phyloP scores from a whole-genome alignment of 768 basidiomycete species.

The Hypsizygus marmoreus region DNA sequence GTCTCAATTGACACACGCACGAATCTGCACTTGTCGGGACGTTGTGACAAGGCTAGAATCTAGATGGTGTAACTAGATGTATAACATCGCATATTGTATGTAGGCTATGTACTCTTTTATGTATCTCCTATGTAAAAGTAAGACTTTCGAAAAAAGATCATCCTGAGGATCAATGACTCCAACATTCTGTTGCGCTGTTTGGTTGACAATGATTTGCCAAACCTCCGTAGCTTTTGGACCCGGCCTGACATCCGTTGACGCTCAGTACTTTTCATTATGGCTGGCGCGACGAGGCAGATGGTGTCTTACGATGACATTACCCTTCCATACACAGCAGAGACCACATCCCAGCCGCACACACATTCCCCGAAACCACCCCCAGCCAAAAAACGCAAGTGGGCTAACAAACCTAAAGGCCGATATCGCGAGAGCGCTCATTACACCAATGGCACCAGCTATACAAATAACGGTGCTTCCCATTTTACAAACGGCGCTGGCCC shows the following conservation, averaged over 20 bases:
- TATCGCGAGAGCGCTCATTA: slow-evolving; percentile 36
- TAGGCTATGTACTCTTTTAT: neutral
- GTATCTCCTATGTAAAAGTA: too few species aligned
- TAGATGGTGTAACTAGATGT: neutral
- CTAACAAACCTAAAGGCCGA: slow-evolving; percentile 33
- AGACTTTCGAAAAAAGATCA: too few species aligned
- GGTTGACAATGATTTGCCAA: too few species aligned
- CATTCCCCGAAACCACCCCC: slow-evolving; percentile 33
- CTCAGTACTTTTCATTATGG: slow-evolving; percentile 5
- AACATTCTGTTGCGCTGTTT: too few species aligned
- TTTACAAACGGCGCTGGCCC: neutral
- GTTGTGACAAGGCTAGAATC: neutral
- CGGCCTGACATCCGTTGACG: neutral
- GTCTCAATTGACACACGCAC: slow-evolving; percentile 1
- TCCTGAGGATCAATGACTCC: too few species aligned
- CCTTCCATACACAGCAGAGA: slow-evolving; percentile 35
- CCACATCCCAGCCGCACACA: slow-evolving; percentile 16
- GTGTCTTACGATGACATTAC: slow-evolving; percentile 70
- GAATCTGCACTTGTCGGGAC: neutral
- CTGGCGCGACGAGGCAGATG: slow-evolving; percentile 35
- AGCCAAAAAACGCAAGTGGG: slow-evolving; percentile 59
- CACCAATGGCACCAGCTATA: slow-evolving; percentile 17
- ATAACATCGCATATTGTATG: slow-evolving; percentile 2
- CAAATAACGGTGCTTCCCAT: slow-evolving; percentile 21
- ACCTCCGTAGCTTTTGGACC: neutral